Conservation (phyloP, 306 rosid genomes). For the Acacia melanoxylon region DNA sequence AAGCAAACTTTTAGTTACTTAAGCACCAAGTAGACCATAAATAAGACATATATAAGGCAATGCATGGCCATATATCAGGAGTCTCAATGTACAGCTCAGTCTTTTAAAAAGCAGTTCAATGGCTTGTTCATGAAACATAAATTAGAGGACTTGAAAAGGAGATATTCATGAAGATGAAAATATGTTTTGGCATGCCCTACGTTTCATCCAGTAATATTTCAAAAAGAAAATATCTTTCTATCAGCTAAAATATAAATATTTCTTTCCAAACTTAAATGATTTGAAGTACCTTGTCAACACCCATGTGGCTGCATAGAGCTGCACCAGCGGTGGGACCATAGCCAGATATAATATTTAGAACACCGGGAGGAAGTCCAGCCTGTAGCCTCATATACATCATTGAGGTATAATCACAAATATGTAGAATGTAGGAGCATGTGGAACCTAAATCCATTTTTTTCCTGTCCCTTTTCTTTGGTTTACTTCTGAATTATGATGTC, state of each 20-base stretch:
- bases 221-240: not conserved
- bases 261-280: not conserved
- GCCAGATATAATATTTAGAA: constrained; percentile 66
- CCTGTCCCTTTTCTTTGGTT: not conserved
- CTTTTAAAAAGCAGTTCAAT: not conserved
- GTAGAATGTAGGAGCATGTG: not conserved
- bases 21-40: not conserved
- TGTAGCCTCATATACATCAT: constrained; percentile 31
- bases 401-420: constrained; percentile 1
- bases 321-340: constrained; percentile 81
- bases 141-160: not conserved
- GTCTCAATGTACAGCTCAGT: not conserved
- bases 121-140: not conserved
- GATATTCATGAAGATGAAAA: not conserved
- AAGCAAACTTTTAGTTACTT: constrained; percentile 17
- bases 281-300: constrained; percentile 66
- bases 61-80: not conserved
- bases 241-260: not conserved
- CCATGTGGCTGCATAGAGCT: constrained; percentile 73
- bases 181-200: not conserved
- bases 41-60: not conserved
- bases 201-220: not conserved
- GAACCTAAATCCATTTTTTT: not conserved
- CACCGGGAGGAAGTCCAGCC: constrained; percentile 90
- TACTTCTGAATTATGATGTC: not conserved